Evolutionary conservation across 2,329 filamentous ascomycete species (phyloP), one percentile per base, ranked within the genome.

Genomic region (Pyrenophora seminiperda): DNA sequence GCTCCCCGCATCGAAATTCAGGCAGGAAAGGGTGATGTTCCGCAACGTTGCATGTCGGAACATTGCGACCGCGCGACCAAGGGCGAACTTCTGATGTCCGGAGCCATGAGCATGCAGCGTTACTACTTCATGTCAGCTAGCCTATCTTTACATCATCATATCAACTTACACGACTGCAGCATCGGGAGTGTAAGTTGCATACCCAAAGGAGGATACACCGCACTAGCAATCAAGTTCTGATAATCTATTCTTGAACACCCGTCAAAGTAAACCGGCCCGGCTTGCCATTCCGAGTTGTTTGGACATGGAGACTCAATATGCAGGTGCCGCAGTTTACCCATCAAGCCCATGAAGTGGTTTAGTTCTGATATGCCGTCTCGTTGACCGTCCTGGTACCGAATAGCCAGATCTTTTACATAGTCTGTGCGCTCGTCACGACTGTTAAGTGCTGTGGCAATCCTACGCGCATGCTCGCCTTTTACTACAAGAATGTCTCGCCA

Each of bases 291-390:
- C n/a, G 53, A 50, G 39, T 73, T 71, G 38, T 73, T 73, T 10
- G 68, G 67, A 48, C 70, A 73, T 0, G 70, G 68, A 13, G 61
- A 67, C 44, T 73, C 70, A 18, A 73, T 57, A 5, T 59, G 65
- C 37, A 73, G 51, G 32, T 68, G 58, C 11, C 63, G 61, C 14
- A 73, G 47, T 44, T 62, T 67, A 7, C 52, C 42, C 62, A 73
- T 67, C 22, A 62, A 27, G 4, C 47, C 48, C 10, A 72, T 39
- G 30, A 63, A 61, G 15, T 61, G 56, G 51, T 71, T 66, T 4
- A 73, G 41, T 3, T 63, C 49, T 39, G 68, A 67, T 19, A 73
- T 69, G 0, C 68, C 69, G 1, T 64, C 55, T 24, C 59, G 58
- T 18, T 54, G 7, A 3, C 56, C 22, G 18, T 65, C 50, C 2